Base-by-base conservation (phyloP, 352 stramenopile species). In the Globisporangium sylvaticum region DNA sequence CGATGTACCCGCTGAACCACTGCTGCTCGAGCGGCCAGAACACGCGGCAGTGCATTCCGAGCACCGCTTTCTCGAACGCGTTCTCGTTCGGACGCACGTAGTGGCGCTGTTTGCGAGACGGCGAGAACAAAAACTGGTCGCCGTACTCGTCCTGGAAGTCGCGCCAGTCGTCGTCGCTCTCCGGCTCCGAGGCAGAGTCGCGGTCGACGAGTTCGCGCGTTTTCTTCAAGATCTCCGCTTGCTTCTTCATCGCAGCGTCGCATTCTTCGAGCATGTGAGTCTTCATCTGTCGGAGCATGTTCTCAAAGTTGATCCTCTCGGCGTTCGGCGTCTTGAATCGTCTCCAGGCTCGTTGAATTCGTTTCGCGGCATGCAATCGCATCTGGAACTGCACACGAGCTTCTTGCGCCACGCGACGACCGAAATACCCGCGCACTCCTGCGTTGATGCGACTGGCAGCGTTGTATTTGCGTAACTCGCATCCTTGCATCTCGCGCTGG, bases 51-150 rank as follows among this genome's bases (percentile, higher is more conserved):
- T 64, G 27, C 68, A 90, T 78, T 15, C 87, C 82, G 14, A 95
- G 69, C 52, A 93, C 66, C 32, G 65, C 71, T 65, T 81, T 83
- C 52, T 89, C 76, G 10, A 67, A 63, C 0, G 80, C 83, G 31
- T 75, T 74, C 15, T 91, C 80, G 53, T 90, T 92, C n/a, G 84
- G 87, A 15, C 86, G 78, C 18, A 92, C 71, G 64, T 88, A 87
- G 14, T 76, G 66, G 0, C 83, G 79, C 42, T 75, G 63, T 55
- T 90, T 87, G 4, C 80, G 75, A 15, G 83, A 93, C 7, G 87
- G 81, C 9, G 87, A 95, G 70, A 93, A 95, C 82, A 84, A 95
- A 57, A 92, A 93, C 57, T 79, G 75, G 50, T 87, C 79, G 4
- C 80, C 83, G 24, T 77, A 72, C 20, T 89, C 79, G 55, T 91